These are phyloP conservation scores for Calophaca sinica DNA, from an alignment of 306 rosid genomes.

Conservation along the genomic window DNA sequence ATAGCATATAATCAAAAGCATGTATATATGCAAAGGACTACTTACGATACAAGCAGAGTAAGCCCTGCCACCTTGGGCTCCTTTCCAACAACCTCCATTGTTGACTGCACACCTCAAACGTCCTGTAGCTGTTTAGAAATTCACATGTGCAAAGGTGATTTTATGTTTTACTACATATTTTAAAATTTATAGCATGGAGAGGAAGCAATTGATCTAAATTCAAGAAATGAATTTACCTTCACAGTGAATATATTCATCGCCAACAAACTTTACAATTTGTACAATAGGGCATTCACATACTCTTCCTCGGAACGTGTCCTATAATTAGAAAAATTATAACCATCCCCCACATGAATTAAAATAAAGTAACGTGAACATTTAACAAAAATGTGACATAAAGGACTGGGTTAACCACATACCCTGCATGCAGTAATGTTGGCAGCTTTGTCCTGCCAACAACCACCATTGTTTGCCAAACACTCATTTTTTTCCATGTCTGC, in stretches of 20 bases:
- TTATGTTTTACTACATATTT: constrained; percentile 31
- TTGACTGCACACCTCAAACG: constrained; percentile 78
- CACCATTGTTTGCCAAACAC: constrained; percentile 87
- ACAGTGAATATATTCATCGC: constrained; percentile 92
- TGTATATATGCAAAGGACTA: constrained; percentile 30
- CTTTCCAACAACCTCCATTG: constrained; percentile 98
- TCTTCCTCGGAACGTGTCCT: constrained; percentile 98
- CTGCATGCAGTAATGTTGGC: constrained; percentile 89
- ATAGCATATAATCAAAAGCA: constrained; percentile 2
- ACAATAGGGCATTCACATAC: constrained; percentile 91
- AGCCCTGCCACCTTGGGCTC: constrained; percentile 57
- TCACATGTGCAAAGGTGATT: not conserved
- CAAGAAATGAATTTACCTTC: constrained; percentile 63
- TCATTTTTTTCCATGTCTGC: constrained; percentile 88
- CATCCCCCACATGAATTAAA: constrained; percentile 2
- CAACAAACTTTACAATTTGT: constrained; percentile 79
- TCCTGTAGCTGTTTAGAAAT: constrained; percentile 68
- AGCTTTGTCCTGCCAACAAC: constrained; percentile 89
- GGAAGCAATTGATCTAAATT: constrained; percentile 11
- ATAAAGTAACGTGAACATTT: constrained; percentile 17
- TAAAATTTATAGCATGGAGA: constrained; percentile 3
- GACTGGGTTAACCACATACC: constrained; percentile 56
- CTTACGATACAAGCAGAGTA: constrained; percentile 96
- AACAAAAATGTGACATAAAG: constrained; percentile 5
- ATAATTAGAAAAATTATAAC: constrained; percentile 20